Conservation (phyloP, 108 stramenopile species). For the Cylindrotheca closterium region DNA sequence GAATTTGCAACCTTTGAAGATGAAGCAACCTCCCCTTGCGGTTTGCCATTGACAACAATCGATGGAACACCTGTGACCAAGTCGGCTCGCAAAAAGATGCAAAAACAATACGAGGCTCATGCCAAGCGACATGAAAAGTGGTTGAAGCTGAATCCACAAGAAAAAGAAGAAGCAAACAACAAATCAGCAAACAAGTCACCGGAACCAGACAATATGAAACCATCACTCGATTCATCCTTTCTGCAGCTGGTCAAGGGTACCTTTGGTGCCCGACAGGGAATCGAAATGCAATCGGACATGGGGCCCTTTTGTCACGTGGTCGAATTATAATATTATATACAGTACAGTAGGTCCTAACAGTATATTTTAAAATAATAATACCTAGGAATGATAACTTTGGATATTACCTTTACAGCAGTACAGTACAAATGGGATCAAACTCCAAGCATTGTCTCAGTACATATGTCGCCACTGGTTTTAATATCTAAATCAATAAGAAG, state of each 20-base stretch:
- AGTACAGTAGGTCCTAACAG: too few relatives aligned
- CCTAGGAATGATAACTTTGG: too few relatives aligned
- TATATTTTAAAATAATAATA: too few relatives aligned
- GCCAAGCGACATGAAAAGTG: constrained; percentile 48
- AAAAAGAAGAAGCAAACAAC: background rate
- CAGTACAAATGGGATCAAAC: too few relatives aligned
- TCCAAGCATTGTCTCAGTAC: too few relatives aligned
- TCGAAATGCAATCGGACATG: constrained; percentile 59
- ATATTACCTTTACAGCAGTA: too few relatives aligned
- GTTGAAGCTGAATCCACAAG: background rate
- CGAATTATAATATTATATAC: constrained; percentile 7
- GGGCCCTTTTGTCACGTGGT: constrained; percentile 70
- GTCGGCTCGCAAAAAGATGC: constrained; percentile 51
- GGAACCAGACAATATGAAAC: background rate
- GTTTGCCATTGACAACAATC: constrained; percentile 46
- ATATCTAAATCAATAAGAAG: too few relatives aligned
- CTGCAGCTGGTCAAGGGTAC: constrained; percentile 50
- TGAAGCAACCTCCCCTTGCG: constrained; percentile 13
- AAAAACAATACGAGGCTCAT: constrained; percentile 55
- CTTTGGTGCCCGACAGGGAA: constrained; percentile 67
- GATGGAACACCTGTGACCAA: constrained; percentile 52
- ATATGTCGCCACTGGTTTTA: too few relatives aligned
- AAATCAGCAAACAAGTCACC: background rate
- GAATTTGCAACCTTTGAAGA: constrained; percentile 38
- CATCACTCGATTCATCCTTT: constrained; percentile 36